These are phyloP conservation scores for Saitozyma podzolica DNA, from an alignment of 768 basidiomycete species.

Conservation along the genomic window DNA sequence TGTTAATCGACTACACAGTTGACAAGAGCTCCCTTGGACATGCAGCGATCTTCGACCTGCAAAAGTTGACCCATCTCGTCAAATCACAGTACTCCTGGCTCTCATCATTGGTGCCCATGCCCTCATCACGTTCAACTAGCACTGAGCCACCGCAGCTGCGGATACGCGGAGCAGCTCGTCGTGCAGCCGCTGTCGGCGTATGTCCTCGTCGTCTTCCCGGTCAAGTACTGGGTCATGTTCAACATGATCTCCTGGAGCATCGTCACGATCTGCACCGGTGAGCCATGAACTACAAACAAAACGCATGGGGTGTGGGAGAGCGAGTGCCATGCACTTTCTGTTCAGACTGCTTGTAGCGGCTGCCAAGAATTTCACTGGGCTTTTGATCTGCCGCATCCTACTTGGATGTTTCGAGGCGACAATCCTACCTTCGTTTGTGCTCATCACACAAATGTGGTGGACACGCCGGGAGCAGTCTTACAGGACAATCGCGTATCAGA, in stretches of 20 bases:
- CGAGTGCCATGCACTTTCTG: neutral
- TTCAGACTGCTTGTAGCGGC: conserved; percentile 6
- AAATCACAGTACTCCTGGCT: conserved; percentile 57
- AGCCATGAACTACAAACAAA: no score
- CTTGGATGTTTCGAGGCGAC: conserved; percentile 57
- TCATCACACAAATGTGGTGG: conserved; percentile 55
- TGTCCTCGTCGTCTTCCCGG: conserved; percentile 37
- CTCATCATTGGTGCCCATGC: neutral
- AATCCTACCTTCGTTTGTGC: conserved; percentile 58
- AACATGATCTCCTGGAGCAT: conserved; percentile 34
- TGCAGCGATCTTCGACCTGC: conserved; percentile 58
- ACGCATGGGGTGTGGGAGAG: no score
- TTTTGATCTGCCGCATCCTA: conserved; percentile 21
- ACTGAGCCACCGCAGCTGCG: neutral
- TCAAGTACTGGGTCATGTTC: conserved; percentile 42
- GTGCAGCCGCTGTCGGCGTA: conserved; percentile 35
- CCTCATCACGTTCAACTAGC: neutral
- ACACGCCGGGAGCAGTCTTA: conserved; percentile 26
- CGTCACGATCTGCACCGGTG: conserved; percentile 17
- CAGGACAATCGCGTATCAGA: conserved; percentile 47
- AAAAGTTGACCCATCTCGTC: conserved; percentile 32
- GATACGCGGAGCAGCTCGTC: conserved; percentile 19
- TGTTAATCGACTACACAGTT: conserved; percentile 19
- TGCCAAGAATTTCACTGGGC: conserved; percentile 22
- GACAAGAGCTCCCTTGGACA: conserved; percentile 57